Percentiles rank a stretch among this genome's conserved stretches.
Evolutionary conservation across 768 basidiomycete species (phyloP).

Genomic region (Collybiopsis luxurians): DNA sequence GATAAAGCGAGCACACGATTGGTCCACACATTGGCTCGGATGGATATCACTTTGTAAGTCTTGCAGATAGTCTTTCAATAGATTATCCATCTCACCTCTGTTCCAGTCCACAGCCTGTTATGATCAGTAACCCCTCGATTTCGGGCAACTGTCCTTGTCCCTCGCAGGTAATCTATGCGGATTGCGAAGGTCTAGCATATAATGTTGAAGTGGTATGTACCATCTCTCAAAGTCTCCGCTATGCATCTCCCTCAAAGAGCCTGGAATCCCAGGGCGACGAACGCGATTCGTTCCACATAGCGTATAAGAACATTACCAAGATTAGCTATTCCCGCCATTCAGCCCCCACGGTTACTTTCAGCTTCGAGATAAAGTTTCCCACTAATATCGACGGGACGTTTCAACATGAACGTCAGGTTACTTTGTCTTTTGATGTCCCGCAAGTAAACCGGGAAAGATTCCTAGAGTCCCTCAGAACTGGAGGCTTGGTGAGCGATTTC

Average conservation of each 20-base stretch:
- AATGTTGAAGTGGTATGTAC: constrained; percentile 42
- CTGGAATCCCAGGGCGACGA: constrained; percentile 35
- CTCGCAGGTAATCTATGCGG: constrained; percentile 49
- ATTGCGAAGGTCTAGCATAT: constrained; percentile 46
- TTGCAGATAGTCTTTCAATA: not conserved
- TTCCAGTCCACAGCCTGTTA: constrained; percentile 60
- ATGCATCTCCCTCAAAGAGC: constrained; percentile 9
- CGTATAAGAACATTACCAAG: constrained; percentile 32
- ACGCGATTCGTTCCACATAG: constrained; percentile 50
- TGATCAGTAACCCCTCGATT: constrained; percentile 31
- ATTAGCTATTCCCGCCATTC: constrained; percentile 17
- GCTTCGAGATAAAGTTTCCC: constrained; percentile 28
- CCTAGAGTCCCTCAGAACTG: constrained; percentile 10
- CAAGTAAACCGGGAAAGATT: constrained; percentile 8
- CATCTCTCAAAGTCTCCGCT: not conserved
- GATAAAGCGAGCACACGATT: constrained; percentile 47
- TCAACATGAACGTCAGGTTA: not conserved
- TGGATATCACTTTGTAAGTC: constrained; percentile 48
- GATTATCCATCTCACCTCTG: constrained; percentile 2
- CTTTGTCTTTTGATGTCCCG: not conserved
- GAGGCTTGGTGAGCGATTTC: constrained; percentile 11
- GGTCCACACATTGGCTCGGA: constrained; percentile 42
- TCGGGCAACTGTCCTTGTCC: constrained; percentile 32
- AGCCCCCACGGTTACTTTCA: constrained; percentile 26
- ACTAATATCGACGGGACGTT: constrained; percentile 32